Evolutionary conservation across 306 rosid genomes (phyloP), one percentile per base, ranked within the genome.

Genomic region (Quercus cerris): DNA sequence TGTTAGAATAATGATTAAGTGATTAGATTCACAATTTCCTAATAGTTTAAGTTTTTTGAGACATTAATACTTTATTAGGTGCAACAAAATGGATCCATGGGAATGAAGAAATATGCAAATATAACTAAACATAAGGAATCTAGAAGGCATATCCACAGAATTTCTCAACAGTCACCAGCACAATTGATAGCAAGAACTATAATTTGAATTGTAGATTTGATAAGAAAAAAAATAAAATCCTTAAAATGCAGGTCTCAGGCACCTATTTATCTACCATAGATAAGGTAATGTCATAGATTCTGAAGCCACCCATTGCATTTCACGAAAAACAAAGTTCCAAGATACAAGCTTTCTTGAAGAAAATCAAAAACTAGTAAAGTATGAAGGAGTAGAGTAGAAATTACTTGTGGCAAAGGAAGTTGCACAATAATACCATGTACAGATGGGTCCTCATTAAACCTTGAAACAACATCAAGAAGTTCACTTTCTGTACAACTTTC

Each of bases 391-490:
- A 10, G 9, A 10, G 12, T 18, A 77, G 5, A 72, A 81, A 69
- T 68, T 86, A 86, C 90, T 31, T 80, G 79, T 76, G 93, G 91
- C 49, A 89, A 77, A 75, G 93, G 93, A 77, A 89, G 93, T 74
- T 89, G 93, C 61, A 89, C 88, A 74, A 84, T 35, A 70, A 88
- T 84, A 54, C 94, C 93, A 77, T 87, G 91, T 3, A 89, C 70
- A 35, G 79, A 64, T 1, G 84, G 78, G 83, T 89, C 85, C 25
- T 73, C 77, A 72, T 87, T 89, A 17, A 85, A 84, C 75, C 80
- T 23, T 0, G 87, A 79, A 84, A 87, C 88, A n/a, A 78, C 83
- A 78, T 73, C 49, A 74, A 87, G 57, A 63, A 87, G 82, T 74
- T 84, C 84, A 77, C 61, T 85, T 75, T 89, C 88, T 61, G 80